Percentiles rank a stretch among this genome's conserved stretches.
phyloP scores from a whole-genome alignment of 2,329 filamentous ascomycete genomes.

The Parasarocladium wereldwijsianum region DNA sequence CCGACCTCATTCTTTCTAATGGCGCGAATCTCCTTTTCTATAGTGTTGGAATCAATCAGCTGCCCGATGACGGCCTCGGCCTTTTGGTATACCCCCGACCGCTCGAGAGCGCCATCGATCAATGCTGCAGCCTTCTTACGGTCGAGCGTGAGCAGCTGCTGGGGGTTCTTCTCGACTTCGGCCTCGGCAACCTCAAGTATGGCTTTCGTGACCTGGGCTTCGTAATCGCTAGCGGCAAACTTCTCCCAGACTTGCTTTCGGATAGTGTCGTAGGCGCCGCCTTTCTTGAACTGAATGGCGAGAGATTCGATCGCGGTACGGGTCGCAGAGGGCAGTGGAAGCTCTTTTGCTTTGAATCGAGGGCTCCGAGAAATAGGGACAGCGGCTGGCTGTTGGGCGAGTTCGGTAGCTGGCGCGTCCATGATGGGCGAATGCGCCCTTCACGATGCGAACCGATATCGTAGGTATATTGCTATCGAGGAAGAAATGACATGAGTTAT shows the following conservation, averaged over 20 bases:
- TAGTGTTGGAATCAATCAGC: conserved; percentile 52
- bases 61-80: conserved; percentile 53
- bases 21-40: conserved; percentile 55
- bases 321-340: conserved; percentile 60
- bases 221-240: conserved; percentile 56
- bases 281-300: conserved; percentile 74
- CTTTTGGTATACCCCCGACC: conserved; percentile 60
- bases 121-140: conserved; percentile 60
- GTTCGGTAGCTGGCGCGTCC: no score
- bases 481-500: no score
- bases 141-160: conserved; percentile 57
- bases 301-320: conserved; percentile 59
- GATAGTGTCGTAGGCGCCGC: conserved; percentile 66
- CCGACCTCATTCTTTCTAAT: conserved; percentile 55
- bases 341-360: conserved; percentile 60
- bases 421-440: no score
- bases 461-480: no score
- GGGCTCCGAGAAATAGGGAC: no score
- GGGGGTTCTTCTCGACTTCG: conserved; percentile 62
- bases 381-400: no score
- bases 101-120: conserved; percentile 64
- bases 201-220: conserved; percentile 48
- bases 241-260: conserved; percentile 66
- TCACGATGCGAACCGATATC: no score
- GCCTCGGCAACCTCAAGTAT: conserved; percentile 56